A percentile compares a stretch with the other conserved stretches of the same genome.
Conservation (phyloP, 345 rosid species). For the Nasturtium officinale region DNA sequence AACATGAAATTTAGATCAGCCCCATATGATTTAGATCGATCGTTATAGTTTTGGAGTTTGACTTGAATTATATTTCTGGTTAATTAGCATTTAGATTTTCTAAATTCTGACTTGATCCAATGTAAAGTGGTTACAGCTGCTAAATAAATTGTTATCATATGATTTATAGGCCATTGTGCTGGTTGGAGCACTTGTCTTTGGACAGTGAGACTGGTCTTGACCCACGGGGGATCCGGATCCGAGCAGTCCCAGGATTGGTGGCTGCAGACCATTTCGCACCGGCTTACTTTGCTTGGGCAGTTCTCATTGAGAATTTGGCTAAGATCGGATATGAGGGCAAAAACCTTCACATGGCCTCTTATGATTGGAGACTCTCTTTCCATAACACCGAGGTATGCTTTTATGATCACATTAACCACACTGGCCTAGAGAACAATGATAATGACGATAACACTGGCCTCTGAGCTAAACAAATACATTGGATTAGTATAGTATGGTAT, state of each 20-base stretch:
- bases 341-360: constrained; percentile 68
- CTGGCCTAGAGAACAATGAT: neutral
- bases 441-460: too few relatives aligned
- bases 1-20: neutral
- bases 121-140: neutral
- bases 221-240: constrained; percentile 66
- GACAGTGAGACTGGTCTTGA: constrained; percentile 79
- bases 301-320: constrained; percentile 72
- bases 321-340: constrained; percentile 79
- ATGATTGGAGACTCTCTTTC: constrained; percentile 73
- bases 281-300: constrained; percentile 73
- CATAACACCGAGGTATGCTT: constrained; percentile 59
- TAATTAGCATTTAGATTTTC: neutral
- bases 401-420: neutral
- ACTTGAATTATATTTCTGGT: neutral
- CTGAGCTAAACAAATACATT: too few relatives aligned
- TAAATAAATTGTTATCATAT: constrained; percentile 3
- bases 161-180: constrained; percentile 60
- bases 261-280: constrained; percentile 65
- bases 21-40: neutral
- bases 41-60: neutral
- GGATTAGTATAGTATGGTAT: neutral
- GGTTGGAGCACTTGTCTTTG: constrained; percentile 75
- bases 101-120: neutral
- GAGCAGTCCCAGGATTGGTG: constrained; percentile 63